phyloP scores from a whole-genome alignment of 1,284 basidiomycete genomes.

The Melanopsichium pennsylvanicum region DNA sequence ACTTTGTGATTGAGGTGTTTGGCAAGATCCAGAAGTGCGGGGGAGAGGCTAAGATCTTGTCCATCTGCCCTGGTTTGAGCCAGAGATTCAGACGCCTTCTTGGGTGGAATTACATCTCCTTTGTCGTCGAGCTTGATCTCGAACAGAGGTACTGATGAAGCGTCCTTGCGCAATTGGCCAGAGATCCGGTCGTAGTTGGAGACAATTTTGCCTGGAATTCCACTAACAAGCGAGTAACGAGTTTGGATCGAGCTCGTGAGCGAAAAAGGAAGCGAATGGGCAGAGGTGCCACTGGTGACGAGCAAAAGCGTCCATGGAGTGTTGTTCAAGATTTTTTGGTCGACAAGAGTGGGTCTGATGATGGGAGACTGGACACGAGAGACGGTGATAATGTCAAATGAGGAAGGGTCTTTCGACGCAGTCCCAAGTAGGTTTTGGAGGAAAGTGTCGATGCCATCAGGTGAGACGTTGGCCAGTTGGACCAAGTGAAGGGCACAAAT shows the following conservation, averaged over 20 bases:
- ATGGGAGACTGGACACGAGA: conserved; percentile 28
- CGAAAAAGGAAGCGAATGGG: neutral
- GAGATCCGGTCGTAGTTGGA: conserved; percentile 33
- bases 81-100: neutral
- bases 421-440: conserved; percentile 7
- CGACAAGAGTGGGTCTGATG: conserved; percentile 30
- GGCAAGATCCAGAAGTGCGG: conserved; percentile 29
- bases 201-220: conserved; percentile 40
- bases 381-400: conserved; percentile 20
- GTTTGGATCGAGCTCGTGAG: neutral
- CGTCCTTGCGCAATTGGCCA: conserved; percentile 1
- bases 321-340: conserved; percentile 24
- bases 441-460: conserved; percentile 11
- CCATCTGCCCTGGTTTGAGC: conserved; percentile 10
- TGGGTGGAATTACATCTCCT: conserved; percentile 16
- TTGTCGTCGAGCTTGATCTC: conserved; percentile 20
- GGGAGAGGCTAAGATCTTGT: conserved; percentile 40
- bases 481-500: conserved; percentile 35
- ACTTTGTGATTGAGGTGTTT: conserved; percentile 19
- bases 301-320: conserved; percentile 41
- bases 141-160: conserved; percentile 10
- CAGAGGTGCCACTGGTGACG: conserved; percentile 3
- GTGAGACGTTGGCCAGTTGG: conserved; percentile 14
- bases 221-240: conserved; percentile 23
- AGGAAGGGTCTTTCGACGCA: neutral